Evolutionary conservation across 805 yeast genomes (phyloP), one percentile per base, ranked within the genome.

Genomic region (Saccharomycopsis vini): DNA sequence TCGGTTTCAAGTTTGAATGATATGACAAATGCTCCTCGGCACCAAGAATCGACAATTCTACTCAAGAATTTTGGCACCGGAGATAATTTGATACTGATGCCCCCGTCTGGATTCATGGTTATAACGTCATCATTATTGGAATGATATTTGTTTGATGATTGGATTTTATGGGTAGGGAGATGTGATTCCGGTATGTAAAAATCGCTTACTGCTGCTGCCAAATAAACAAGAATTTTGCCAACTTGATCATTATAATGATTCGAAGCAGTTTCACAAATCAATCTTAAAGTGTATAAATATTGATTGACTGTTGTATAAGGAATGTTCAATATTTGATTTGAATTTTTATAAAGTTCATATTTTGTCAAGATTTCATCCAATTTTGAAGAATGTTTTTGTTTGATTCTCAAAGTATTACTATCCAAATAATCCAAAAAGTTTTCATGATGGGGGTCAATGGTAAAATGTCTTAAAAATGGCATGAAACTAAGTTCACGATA

Each of bases 201-300:
- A 60, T 92, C 99, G 7, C 95, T 85, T 0, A 92, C 99, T 0
- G 98, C 98, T 5, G 98, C 97, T 0, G 98, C 97, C 43, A 92
- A 68, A 59, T 81, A 92, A 58, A 90, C 85, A 29, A 92, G 58
- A 2, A 45, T 24, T 0, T 87, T 86, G 43, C 64, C 65, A 5
- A 71, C 60, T 2, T 77, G 81, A 29, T 73, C 59, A 3, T 64
- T 62, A 20, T 30, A 40, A 34, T 31, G 21, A 2, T 21, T n/a
- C 4, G 23, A 5, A 55, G 90, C 59, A 36, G 70, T 67, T 50
- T 71, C 70, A 1, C 92, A 81, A 9, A 85, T 66, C 31, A 77
- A 63, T 50, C 79, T 77, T 52, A 92, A 67, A 0, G 97, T 85
- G 70, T 84, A 90, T 45, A 92, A 64, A 55, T 92, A 92, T 59